Conservation (phyloP, 2,329 filamentous ascomycete species). For the Magnaporthiopsis poae region DNA sequence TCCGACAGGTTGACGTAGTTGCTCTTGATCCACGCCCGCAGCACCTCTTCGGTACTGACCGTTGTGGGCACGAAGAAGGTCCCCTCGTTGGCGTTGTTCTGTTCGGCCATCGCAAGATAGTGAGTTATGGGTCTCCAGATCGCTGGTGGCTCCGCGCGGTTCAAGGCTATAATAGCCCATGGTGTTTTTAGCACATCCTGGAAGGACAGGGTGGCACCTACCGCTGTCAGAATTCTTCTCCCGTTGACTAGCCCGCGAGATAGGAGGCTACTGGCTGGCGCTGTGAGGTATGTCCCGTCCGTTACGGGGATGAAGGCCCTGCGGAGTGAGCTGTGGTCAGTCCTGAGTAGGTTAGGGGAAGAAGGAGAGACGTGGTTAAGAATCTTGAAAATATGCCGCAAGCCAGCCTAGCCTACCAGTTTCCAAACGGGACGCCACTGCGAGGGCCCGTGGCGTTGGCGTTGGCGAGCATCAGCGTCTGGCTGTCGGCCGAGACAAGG, state of each 20-base stretch:
- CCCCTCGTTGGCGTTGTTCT: slow-evolving; percentile 41
- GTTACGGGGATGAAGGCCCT: slow-evolving; percentile 26
- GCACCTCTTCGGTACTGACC: slow-evolving; percentile 29
- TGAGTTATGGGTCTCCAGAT: not conserved
- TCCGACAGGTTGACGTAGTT: slow-evolving; percentile 31
- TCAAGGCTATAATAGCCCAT: not conserved
- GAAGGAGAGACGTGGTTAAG: too few species aligned
- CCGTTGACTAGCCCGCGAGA: slow-evolving; percentile 22
- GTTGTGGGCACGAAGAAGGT: slow-evolving; percentile 32
- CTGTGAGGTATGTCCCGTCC: slow-evolving; percentile 23
- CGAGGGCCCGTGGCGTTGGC: slow-evolving; percentile 13
- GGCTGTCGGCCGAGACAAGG: slow-evolving; percentile 20
- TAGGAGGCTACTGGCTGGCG: slow-evolving; percentile 22
- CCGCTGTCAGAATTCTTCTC: slow-evolving; percentile 15
- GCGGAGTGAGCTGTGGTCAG: not conserved
- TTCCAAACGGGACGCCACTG: slow-evolving; percentile 12
- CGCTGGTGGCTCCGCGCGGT: too few species aligned
- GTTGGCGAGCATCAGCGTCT: slow-evolving; percentile 18
- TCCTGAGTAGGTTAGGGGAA: not conserved
- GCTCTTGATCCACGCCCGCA: slow-evolving; percentile 28
- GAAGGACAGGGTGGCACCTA: slow-evolving; percentile 4
- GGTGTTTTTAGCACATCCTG: not conserved
- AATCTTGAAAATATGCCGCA: too few species aligned
- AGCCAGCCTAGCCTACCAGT: slow-evolving; percentile 10
- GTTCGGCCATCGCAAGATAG: not conserved